phyloP scores from a whole-genome alignment of 2,329 filamentous ascomycete species.

The Xylaria sp. region DNA sequence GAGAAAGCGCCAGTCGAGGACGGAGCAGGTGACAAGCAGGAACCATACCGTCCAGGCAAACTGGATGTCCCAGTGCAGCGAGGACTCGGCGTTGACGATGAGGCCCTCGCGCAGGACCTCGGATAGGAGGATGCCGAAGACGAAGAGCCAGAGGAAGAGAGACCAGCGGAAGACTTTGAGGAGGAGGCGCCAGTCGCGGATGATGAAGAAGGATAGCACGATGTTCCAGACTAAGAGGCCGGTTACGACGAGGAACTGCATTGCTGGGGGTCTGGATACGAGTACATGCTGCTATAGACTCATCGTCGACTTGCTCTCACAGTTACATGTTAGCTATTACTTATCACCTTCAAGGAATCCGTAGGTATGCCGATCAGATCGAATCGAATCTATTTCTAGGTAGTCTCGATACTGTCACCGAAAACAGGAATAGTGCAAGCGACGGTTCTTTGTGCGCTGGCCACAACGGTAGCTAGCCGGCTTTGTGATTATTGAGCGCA shows the following conservation, averaged over 20 bases:
- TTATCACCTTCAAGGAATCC: not conserved
- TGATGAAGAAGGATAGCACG: slow-evolving; percentile 23
- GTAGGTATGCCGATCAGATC: not conserved
- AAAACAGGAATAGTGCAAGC: slow-evolving; percentile 2
- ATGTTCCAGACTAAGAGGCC: slow-evolving; percentile 20
- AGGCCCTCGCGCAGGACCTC: slow-evolving; percentile 24
- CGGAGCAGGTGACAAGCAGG: slow-evolving; percentile 10
- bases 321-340: not conserved
- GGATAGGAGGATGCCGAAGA: slow-evolving; percentile 20
- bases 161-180: slow-evolving; percentile 24
- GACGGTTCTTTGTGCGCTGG: not conserved
- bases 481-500: too few relatives aligned
- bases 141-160: slow-evolving; percentile 20
- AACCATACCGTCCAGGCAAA: slow-evolving; percentile 24
- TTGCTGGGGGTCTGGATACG: slow-evolving; percentile 1
- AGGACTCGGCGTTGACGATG: slow-evolving; percentile 11
- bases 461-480: too few relatives aligned
- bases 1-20: slow-evolving; percentile 21
- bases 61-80: slow-evolving; percentile 20
- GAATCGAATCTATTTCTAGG: not conserved
- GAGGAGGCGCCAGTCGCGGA: slow-evolving; percentile 20
- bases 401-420: not conserved
- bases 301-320: too few relatives aligned
- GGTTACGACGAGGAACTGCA: slow-evolving; percentile 21
- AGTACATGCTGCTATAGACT: too few relatives aligned